Conservation (phyloP, 2,329 filamentous ascomycete genomes). For the Penicillium brasilianum region DNA sequence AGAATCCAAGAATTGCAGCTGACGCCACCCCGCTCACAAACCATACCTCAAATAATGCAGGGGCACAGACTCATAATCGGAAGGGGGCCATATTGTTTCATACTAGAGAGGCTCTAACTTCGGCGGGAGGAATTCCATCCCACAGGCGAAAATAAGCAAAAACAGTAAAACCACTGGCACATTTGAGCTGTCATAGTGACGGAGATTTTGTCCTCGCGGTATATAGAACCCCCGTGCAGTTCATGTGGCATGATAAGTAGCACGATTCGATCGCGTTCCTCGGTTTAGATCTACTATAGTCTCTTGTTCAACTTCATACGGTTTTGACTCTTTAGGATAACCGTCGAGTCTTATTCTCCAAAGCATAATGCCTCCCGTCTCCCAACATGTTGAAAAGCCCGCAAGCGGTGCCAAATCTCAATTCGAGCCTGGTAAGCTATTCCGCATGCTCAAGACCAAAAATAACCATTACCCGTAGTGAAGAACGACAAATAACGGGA, state of each 20-base stretch:
- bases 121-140: background rate
- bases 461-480: background rate
- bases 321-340: background rate
- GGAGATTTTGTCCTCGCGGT: background rate
- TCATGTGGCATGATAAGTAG: background rate
- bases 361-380: slow-evolving; percentile 21
- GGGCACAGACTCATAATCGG: background rate
- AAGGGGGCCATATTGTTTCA: background rate
- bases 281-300: background rate
- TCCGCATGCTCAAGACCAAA: background rate
- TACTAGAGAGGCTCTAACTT: slow-evolving; percentile 2
- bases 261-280: background rate
- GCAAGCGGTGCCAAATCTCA: slow-evolving; percentile 38
- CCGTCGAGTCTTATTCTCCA: background rate
- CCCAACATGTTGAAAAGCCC: slow-evolving; percentile 25
- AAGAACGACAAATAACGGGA: background rate
- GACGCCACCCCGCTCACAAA: background rate
- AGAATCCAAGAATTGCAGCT: background rate
- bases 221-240: slow-evolving; percentile 6
- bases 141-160: background rate
- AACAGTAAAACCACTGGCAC: background rate
- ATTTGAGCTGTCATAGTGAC: slow-evolving; percentile 16
- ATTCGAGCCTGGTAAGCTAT: slow-evolving; percentile 38
- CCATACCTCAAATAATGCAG: background rate
- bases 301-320: background rate